Conservation (phyloP, 495 filamentous ascomycete genomes). For the Aspergillus avenaceus region DNA sequence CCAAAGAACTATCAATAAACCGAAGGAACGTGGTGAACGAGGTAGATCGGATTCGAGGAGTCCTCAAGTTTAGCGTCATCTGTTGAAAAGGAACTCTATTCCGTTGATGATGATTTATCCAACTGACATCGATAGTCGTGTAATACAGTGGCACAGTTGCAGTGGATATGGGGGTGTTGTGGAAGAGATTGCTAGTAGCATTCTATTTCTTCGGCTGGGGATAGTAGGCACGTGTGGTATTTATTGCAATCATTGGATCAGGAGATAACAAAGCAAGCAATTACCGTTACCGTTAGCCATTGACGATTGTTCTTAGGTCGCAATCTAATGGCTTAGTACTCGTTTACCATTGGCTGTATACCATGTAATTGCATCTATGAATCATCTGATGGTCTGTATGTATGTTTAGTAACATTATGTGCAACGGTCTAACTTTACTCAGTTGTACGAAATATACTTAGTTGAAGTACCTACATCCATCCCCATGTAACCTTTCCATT, state of each 20-base stretch:
- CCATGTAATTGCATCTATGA: no score
- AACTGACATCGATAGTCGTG: no score
- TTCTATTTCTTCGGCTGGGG: not conserved
- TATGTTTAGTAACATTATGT: not conserved
- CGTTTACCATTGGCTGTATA: no score
- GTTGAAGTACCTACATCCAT: not conserved
- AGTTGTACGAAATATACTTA: not conserved
- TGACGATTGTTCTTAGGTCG: not conserved
- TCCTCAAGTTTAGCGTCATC: not conserved
- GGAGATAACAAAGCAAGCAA: no score
- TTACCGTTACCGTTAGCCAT: not conserved
- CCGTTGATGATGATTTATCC: no score
- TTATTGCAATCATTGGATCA: no score
- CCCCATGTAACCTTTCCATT: not conserved
- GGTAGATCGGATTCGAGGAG: conserved; percentile 2
- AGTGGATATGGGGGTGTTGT: not conserved
- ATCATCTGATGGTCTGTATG: no score
- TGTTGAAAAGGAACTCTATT: not conserved
- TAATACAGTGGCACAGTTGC: not conserved
- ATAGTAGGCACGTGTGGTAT: not conserved
- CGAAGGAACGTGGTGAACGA: not conserved
- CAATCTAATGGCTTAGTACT: no score
- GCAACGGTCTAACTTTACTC: no score
- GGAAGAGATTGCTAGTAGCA: not conserved
- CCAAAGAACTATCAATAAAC: not conserved